Evolutionary conservation across 139 green algal genomes (phyloP).

Genomic region (Chlorella sp.): DNA sequence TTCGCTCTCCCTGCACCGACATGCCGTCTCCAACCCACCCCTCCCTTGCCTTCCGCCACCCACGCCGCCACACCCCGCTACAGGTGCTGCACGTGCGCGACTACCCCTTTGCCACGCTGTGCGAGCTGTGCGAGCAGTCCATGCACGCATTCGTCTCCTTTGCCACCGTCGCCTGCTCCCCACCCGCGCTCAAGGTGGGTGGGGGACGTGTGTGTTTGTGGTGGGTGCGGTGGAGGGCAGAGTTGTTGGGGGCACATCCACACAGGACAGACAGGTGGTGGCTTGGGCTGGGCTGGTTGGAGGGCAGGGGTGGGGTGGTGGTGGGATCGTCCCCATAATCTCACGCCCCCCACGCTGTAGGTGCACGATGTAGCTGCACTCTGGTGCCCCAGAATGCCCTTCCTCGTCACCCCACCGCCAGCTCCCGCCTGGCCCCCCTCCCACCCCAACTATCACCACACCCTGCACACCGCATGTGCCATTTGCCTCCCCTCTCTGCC

Average conservation of each 20-base stretch:
- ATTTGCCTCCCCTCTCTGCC: neutral
- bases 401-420: too few relatives aligned
- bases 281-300: too few relatives aligned
- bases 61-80: neutral
- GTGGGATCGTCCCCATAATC: too few relatives aligned
- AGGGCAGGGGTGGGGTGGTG: too few relatives aligned
- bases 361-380: too few relatives aligned
- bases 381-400: too few relatives aligned
- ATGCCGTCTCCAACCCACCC: neutral
- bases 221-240: neutral
- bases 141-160: constrained; percentile 54
- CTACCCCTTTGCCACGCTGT: constrained; percentile 35
- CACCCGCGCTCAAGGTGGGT: constrained; percentile 22
- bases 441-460: too few relatives aligned
- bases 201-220: neutral
- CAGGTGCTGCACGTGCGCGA: constrained; percentile 40
- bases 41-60: neutral
- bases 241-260: too few relatives aligned
- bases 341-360: too few relatives aligned
- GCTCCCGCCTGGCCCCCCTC: too few relatives aligned
- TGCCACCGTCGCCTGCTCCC: constrained; percentile 19
- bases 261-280: too few relatives aligned
- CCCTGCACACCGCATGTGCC: neutral
- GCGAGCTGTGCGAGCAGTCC: constrained; percentile 57
- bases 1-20: neutral